phyloP scores from a whole-genome alignment of 768 basidiomycete genomes.

The Lactarius deliciosus region DNA sequence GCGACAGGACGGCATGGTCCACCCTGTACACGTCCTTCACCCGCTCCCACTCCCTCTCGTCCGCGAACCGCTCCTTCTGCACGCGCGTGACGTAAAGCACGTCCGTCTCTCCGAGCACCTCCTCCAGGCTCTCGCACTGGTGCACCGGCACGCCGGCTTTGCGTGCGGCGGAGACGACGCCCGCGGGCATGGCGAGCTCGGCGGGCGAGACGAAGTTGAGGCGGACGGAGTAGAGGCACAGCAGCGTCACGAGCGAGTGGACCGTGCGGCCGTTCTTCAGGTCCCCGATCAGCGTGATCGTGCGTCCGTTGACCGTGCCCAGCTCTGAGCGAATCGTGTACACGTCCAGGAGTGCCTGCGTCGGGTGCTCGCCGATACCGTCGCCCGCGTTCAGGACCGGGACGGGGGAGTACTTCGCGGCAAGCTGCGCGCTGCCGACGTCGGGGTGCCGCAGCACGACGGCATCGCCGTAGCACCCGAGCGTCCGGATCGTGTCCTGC shows the following conservation, averaged over 20 bases:
- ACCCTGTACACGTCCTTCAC: slow-evolving; percentile 93
- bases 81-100: slow-evolving; percentile 96
- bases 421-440: slow-evolving; percentile 88
- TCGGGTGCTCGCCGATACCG: slow-evolving; percentile 96
- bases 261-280: slow-evolving; percentile 98
- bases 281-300: slow-evolving; percentile 90
- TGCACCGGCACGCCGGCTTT: slow-evolving; percentile 78
- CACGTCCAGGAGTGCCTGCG: slow-evolving; percentile 86
- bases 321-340: slow-evolving; percentile 98
- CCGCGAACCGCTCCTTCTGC: slow-evolving; percentile 91
- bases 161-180: slow-evolving; percentile 77
- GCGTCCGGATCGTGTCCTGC: slow-evolving; percentile 89
- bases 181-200: slow-evolving; percentile 84
- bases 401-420: slow-evolving; percentile 95
- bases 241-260: slow-evolving; percentile 89
- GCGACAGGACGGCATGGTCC: slow-evolving; percentile 89
- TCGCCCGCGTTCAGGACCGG: slow-evolving; percentile 97
- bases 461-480: slow-evolving; percentile 94
- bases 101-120: slow-evolving; percentile 89
- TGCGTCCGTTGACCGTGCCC: slow-evolving; percentile 95
- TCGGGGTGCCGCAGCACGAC: slow-evolving; percentile 94
- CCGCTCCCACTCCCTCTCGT: slow-evolving; percentile 78
- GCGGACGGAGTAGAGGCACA: slow-evolving; percentile 88
- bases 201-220: slow-evolving; percentile 95
- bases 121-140: slow-evolving; percentile 86